phyloP scores from a whole-genome alignment of 2,329 filamentous ascomycete species.

The Trichoderma oligosporum region DNA sequence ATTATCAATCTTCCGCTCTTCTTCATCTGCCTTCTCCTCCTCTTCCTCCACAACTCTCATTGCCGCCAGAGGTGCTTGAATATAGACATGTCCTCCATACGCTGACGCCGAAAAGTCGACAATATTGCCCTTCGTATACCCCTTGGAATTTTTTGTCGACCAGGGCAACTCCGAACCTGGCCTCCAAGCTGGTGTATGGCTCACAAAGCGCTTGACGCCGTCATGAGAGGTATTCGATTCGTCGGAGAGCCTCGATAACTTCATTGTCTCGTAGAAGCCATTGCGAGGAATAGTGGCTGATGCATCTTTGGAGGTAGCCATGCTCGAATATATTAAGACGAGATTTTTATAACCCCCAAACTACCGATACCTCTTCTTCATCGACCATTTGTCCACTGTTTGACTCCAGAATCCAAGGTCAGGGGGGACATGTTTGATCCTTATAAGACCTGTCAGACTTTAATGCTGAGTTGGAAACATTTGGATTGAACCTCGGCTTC shows the following conservation, averaged over 20 bases:
- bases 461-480: too few relatives aligned
- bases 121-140: not conserved
- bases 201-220: conserved; percentile 29
- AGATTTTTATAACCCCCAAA: too few relatives aligned
- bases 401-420: too few relatives aligned
- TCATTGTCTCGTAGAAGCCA: conserved; percentile 32
- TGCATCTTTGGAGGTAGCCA: not conserved
- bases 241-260: conserved; percentile 26
- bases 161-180: conserved; percentile 33
- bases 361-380: too few relatives aligned
- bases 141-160: conserved; percentile 22
- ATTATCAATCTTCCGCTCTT: conserved; percentile 31
- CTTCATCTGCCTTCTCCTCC: conserved; percentile 23
- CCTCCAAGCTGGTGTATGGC: conserved; percentile 33
- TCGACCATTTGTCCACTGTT: too few relatives aligned
- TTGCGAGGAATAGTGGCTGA: conserved; percentile 21
- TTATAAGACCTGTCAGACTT: too few relatives aligned
- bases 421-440: too few relatives aligned
- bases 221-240: not conserved
- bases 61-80: conserved; percentile 37
- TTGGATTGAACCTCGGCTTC: too few relatives aligned
- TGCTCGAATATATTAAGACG: not conserved
- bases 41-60: conserved; percentile 33
- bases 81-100: conserved; percentile 39
- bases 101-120: conserved; percentile 2